Percentiles rank a stretch among this genome's conserved stretches.
phyloP scores from a whole-genome alignment of 345 rosid species.

The Eucalyptus microcorys region DNA sequence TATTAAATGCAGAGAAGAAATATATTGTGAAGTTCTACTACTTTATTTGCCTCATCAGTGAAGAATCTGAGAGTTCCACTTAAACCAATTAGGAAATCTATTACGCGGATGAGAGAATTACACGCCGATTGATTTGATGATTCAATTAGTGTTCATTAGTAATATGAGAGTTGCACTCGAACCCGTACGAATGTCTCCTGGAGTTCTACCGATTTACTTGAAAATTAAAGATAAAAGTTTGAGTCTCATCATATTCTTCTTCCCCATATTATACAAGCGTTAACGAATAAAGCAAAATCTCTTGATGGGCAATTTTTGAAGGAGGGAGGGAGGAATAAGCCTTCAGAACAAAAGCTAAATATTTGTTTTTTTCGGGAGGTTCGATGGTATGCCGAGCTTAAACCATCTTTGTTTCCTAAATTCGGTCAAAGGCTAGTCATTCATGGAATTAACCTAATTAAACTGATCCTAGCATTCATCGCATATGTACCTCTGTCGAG shows the following conservation, averaged over 20 bases:
- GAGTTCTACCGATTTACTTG: not conserved
- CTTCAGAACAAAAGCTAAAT: not conserved
- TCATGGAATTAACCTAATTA: not conserved
- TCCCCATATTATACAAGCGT: not conserved
- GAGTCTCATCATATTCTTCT: no score
- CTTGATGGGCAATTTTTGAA: not conserved
- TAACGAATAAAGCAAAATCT: not conserved
- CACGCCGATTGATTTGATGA: not conserved
- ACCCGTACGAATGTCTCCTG: not conserved
- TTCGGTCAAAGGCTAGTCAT: no score
- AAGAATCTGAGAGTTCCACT: not conserved
- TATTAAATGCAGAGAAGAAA: not conserved
- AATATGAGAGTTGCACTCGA: not conserved
- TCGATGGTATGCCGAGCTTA: not conserved
- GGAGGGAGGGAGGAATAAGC: not conserved
- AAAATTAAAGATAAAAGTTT: not conserved
- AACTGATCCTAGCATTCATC: not conserved
- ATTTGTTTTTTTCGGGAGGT: not conserved
- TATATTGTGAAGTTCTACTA: not conserved
- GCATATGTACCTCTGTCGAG: not conserved
- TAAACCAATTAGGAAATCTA: not conserved
- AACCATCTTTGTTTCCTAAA: not conserved
- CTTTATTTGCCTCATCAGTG: not conserved
- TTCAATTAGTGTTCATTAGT: not conserved
- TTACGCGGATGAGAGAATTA: not conserved